phyloP scores from a whole-genome alignment of 257 asterid species.

The Ehretia macrophylla region DNA sequence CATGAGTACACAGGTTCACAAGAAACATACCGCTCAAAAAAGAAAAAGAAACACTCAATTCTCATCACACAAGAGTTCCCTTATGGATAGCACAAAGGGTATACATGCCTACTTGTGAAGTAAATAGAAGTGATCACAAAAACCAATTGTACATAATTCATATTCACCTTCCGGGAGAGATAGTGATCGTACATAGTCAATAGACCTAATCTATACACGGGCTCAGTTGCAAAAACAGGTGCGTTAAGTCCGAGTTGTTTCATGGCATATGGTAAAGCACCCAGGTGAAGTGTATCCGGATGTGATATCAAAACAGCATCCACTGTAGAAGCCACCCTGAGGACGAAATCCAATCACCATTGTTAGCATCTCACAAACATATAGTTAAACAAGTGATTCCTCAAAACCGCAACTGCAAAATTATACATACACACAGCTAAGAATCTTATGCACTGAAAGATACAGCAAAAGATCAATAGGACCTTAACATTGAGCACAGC shows the following conservation, averaged over 20 bases:
- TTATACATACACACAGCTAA: not conserved
- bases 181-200: slow-evolving; percentile 94
- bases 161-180: slow-evolving; percentile 86
- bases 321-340: slow-evolving; percentile 90
- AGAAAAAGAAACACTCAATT: too few species aligned
- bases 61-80: too few species aligned
- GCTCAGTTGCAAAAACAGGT: slow-evolving; percentile 91
- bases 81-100: too few species aligned
- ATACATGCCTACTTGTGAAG: too few species aligned
- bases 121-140: too few species aligned
- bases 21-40: too few species aligned
- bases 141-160: too few species aligned
- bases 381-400: not conserved
- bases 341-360: slow-evolving; percentile 6
- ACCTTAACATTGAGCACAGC: too few species aligned
- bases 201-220: slow-evolving; percentile 90
- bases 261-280: slow-evolving; percentile 94
- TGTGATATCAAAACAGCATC: slow-evolving; percentile 96
- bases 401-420: slow-evolving; percentile 1
- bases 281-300: slow-evolving; percentile 93
- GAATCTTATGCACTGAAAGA: not conserved
- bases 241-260: slow-evolving; percentile 79
- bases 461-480: too few species aligned
- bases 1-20: too few species aligned
- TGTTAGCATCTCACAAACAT: not conserved